Conservation (phyloP, 805 yeast genomes). For the Candida ficus region DNA sequence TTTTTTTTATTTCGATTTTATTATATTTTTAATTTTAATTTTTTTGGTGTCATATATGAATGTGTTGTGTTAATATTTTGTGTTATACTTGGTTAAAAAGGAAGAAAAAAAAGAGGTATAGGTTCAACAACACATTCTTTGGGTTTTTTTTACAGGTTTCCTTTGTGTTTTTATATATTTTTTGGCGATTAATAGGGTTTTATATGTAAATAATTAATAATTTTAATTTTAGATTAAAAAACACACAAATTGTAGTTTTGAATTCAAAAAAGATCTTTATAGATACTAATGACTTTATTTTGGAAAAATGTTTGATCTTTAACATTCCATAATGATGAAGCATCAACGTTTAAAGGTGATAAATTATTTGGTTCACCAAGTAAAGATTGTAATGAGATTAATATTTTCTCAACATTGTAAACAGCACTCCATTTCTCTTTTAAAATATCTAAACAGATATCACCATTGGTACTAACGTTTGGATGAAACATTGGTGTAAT, state of each 20-base stretch:
- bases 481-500: constrained; percentile 40
- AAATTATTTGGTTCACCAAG: constrained; percentile 59
- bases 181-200: neutral
- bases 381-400: constrained; percentile 53
- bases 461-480: constrained; percentile 59
- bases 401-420: constrained; percentile 54
- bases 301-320: constrained; percentile 40
- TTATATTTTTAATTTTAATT: neutral
- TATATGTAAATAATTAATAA: too few species aligned
- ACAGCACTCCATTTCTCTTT: constrained; percentile 64
- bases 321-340: constrained; percentile 30
- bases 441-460: constrained; percentile 58
- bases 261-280: neutral
- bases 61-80: neutral
- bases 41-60: neutral
- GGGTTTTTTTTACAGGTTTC: neutral
- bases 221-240: too few species aligned
- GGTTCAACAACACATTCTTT: neutral
- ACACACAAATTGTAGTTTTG: neutral
- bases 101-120: neutral
- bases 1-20: neutral
- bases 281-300: constrained; percentile 12
- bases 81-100: neutral
- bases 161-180: neutral
- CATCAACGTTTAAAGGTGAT: constrained; percentile 51